A percentile compares a stretch with the other conserved stretches of the same genome.
Conservation (phyloP, 352 stramenopile species). For the Phytophthora hybrid region DNA sequence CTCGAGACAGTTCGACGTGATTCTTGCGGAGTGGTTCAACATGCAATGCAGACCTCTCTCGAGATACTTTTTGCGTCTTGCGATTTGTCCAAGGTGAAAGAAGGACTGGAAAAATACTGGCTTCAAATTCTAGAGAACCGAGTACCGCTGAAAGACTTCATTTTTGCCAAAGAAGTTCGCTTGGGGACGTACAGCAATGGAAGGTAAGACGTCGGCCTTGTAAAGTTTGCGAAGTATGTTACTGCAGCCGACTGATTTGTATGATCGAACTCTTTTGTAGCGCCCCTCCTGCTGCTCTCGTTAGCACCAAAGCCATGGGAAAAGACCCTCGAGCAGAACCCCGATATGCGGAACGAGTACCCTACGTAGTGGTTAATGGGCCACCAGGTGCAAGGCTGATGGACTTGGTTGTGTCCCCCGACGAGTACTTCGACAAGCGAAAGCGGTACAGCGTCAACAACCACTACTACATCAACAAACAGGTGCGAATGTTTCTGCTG, state of each 20-base stretch:
- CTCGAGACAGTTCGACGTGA: slow-evolving; percentile 94
- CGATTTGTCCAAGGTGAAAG: slow-evolving; percentile 79
- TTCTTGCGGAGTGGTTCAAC: slow-evolving; percentile 91
- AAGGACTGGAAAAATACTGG: slow-evolving; percentile 70
- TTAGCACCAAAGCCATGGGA: slow-evolving; percentile 81
- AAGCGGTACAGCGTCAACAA: slow-evolving; percentile 82
- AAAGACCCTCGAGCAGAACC: slow-evolving; percentile 82
- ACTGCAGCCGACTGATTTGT: too few relatives aligned
- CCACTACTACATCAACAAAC: slow-evolving; percentile 95
- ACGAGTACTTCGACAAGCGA: slow-evolving; percentile 64
- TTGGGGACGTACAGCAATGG: slow-evolving; percentile 81
- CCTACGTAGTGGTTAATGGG: slow-evolving; percentile 93
- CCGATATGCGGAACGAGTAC: slow-evolving; percentile 86
- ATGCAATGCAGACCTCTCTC: slow-evolving; percentile 71
- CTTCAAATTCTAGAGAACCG: slow-evolving; percentile 70
- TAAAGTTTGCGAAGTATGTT: not conserved
- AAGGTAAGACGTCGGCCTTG: slow-evolving; percentile 35
- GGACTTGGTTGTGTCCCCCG: slow-evolving; percentile 91
- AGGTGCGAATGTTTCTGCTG: slow-evolving; percentile 43
- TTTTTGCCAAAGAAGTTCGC: slow-evolving; percentile 89
- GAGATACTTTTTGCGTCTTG: slow-evolving; percentile 72
- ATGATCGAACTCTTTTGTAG: slow-evolving; percentile 39
- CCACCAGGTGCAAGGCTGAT: slow-evolving; percentile 85
- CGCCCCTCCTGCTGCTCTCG: slow-evolving; percentile 77
- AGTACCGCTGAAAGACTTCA: slow-evolving; percentile 77